These are phyloP conservation scores for Saussurea involucrata DNA, from an alignment of 129 eudicot species.

Conservation along the genomic window DNA sequence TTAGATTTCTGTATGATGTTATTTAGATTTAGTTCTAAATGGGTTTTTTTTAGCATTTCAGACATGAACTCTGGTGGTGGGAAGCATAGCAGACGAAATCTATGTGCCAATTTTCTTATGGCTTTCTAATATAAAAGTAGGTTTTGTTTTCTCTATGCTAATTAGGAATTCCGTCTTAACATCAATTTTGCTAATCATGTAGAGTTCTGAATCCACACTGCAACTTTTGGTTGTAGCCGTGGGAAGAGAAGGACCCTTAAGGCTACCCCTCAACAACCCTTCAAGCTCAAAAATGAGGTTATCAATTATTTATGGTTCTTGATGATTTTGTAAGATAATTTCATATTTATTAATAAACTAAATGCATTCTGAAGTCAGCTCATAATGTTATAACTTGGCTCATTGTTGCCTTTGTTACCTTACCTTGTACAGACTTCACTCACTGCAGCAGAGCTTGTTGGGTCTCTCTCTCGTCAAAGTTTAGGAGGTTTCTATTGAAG, in stretches of 20 bases:
- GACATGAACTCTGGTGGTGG: constrained; percentile 61
- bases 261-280: constrained; percentile 73
- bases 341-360: no score
- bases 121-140: not conserved
- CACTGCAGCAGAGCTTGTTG: no score
- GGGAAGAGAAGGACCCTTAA: constrained; percentile 53
- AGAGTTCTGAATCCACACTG: constrained; percentile 80
- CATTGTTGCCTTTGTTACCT: no score
- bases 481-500: no score
- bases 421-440: no score
- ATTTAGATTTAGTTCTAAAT: constrained; percentile 8
- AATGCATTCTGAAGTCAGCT: no score
- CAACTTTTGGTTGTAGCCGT: constrained; percentile 48
- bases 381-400: no score
- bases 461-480: no score
- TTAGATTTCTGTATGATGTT: not conserved
- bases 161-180: not conserved
- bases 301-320: no score
- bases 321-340: no score
- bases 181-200: constrained; percentile 14
- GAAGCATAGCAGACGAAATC: constrained; percentile 62
- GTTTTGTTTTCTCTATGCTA: not conserved
- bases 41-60: constrained; percentile 31
- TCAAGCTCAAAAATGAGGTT: constrained; percentile 90
- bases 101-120: constrained; percentile 31